These are phyloP conservation scores for Cenchrus fungigraminus DNA, from an alignment of 176 grass and related monocot species.

Conservation along the genomic window DNA sequence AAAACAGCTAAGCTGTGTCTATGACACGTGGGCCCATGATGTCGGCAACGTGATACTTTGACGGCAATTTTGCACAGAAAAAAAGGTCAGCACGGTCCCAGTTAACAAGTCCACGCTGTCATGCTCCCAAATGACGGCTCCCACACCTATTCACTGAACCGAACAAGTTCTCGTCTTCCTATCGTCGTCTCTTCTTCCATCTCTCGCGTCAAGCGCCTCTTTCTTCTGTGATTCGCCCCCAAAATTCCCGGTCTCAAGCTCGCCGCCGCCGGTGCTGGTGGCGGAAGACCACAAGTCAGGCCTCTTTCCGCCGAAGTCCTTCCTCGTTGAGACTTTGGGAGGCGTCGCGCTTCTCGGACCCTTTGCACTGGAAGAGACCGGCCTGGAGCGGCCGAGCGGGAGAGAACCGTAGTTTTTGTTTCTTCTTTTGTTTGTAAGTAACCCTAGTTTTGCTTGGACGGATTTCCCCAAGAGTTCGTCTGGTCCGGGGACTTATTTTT, in stretches of 20 bases:
- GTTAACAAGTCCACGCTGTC: background rate
- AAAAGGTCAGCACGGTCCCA: background rate
- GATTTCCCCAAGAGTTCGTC: background rate
- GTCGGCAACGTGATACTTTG: background rate
- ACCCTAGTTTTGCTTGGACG: background rate
- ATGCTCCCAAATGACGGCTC: slow-evolving; percentile 4
- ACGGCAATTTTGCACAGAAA: background rate
- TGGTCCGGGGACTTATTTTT: background rate
- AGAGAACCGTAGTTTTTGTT: background rate
- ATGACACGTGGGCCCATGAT: background rate
- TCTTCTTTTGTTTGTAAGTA: slow-evolving; percentile 5
- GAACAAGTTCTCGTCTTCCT: background rate
- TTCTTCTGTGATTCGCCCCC: slow-evolving; percentile 12
- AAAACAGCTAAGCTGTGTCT: background rate
- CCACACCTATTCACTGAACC: background rate
- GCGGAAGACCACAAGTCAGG: background rate
- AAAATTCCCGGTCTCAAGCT: background rate
- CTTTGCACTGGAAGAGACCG: background rate
- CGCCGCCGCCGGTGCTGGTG: background rate
- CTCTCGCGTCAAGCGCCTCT: background rate
- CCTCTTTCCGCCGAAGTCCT: background rate
- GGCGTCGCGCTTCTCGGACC: background rate
- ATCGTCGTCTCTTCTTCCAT: background rate
- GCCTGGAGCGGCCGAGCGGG: background rate
- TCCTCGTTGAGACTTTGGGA: background rate